Conservation (phyloP, 208 protist species). For the Leishmania turanica region DNA sequence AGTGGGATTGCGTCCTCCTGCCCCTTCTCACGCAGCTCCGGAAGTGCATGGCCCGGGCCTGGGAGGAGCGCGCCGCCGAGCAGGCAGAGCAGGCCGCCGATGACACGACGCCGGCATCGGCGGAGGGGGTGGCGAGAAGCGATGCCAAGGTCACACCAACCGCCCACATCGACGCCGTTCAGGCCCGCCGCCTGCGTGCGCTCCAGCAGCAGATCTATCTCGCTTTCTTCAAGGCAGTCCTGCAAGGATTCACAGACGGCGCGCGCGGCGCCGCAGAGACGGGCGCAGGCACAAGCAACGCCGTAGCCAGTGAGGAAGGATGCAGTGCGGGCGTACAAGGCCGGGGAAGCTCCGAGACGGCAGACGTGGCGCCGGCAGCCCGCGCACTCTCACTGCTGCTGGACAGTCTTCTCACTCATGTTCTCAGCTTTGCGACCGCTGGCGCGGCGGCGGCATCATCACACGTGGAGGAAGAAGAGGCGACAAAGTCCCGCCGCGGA, state of each 20-base stretch:
- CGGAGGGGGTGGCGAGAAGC: background rate
- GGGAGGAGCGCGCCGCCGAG: constrained; percentile 41
- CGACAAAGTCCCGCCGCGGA: constrained; percentile 9
- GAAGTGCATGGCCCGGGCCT: constrained; percentile 36
- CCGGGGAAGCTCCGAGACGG: background rate
- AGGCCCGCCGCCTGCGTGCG: constrained; percentile 21
- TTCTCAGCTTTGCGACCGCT: constrained; percentile 1
- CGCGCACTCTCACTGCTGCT: constrained; percentile 11
- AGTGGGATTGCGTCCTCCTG: constrained; percentile 16
- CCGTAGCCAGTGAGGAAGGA: background rate
- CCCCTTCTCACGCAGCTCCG: constrained; percentile 35
- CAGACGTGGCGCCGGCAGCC: background rate
- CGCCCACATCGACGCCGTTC: constrained; percentile 15
- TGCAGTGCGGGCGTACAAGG: background rate
- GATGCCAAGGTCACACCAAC: background rate
- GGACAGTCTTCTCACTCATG: constrained; percentile 12
- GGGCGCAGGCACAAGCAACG: background rate
- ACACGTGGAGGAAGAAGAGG: background rate
- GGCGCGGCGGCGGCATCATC: background rate
- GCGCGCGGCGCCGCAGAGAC: background rate
- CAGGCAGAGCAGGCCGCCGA: constrained; percentile 26
- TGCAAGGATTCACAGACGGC: constrained; percentile 25
- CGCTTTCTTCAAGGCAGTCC: constrained; percentile 30
- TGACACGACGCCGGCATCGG: background rate
- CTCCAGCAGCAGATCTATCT: constrained; percentile 39